Conservation (phyloP, 2,329 filamentous ascomycete species). For the Delphinella strobiligena region DNA sequence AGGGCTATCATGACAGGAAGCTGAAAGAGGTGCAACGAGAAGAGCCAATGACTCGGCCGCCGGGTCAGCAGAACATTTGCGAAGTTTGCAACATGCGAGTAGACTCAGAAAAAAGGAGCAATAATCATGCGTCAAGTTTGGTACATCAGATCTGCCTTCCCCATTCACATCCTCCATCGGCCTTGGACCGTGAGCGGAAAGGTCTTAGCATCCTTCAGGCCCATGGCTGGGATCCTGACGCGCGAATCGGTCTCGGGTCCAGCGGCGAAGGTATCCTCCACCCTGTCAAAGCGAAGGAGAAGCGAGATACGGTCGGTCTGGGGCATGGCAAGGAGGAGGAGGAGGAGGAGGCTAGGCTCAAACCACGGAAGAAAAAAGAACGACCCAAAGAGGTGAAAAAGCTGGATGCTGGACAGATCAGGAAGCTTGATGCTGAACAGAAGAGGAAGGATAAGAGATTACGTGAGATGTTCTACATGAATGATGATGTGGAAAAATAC, state of each 20-base stretch:
- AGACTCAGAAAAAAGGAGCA: too few species aligned
- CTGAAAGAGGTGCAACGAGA: too few species aligned
- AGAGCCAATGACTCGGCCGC: too few species aligned
- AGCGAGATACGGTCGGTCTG: conserved; percentile 64
- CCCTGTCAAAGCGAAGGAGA: conserved; percentile 60
- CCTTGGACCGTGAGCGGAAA: conserved; percentile 57
- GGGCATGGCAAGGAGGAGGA: conserved; percentile 30
- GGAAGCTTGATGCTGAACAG: conserved; percentile 49
- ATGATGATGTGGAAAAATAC: conserved; percentile 66
- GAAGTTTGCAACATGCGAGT: conserved; percentile 1
- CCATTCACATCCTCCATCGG: conserved; percentile 61
- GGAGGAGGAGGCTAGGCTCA: conserved; percentile 8
- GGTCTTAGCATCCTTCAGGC: conserved; percentile 54
- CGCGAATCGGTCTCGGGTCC: conserved; percentile 58
- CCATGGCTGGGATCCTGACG: conserved; percentile 65
- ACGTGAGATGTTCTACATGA: conserved; percentile 59
- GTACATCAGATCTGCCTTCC: conserved; percentile 59
- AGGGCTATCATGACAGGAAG: too few species aligned
- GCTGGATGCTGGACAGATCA: conserved; percentile 59
- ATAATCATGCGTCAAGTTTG: conserved; percentile 48
- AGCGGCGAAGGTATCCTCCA: conserved; percentile 57
- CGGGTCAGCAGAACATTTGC: too few species aligned
- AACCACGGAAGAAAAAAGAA: not conserved
- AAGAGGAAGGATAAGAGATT: conserved; percentile 36
- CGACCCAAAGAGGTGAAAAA: conserved; percentile 17